phyloP scores from a whole-genome alignment of 208 protist genomes.

The Wallacemonas collosoma region DNA sequence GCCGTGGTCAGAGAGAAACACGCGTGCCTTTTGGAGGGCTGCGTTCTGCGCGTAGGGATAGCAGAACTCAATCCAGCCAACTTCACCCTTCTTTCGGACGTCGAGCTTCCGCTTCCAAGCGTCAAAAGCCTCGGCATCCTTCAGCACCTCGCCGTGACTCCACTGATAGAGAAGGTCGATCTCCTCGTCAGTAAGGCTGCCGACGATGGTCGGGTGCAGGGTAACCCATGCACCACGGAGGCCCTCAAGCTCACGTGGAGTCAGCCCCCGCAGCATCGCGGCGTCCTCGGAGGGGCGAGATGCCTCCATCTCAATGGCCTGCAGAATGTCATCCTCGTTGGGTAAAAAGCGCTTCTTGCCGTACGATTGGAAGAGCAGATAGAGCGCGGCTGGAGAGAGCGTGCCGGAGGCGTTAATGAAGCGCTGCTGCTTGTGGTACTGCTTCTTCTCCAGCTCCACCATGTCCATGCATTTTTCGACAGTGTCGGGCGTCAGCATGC shows the following conservation, averaged over 20 bases:
- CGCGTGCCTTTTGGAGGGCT: conserved; percentile 30
- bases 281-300: conserved; percentile 20
- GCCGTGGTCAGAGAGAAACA: conserved; percentile 12
- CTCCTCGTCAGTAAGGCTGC: conserved; percentile 39
- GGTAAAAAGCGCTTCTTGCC: conserved; percentile 25
- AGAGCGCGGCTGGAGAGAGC: conserved; percentile 49
- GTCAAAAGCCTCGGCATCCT: conserved; percentile 21
- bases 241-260: conserved; percentile 40
- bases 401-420: conserved; percentile 39
- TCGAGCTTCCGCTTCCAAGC: conserved; percentile 45
- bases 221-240: conserved; percentile 52
- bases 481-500: conserved; percentile 29
- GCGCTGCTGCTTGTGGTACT: conserved; percentile 31
- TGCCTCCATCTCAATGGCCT: conserved; percentile 23
- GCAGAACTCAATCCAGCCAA: conserved; percentile 72
- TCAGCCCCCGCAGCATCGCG: conserved; percentile 30
- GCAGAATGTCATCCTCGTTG: conserved; percentile 25
- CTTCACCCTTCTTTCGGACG: conserved; percentile 24
- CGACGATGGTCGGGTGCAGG: conserved; percentile 44
- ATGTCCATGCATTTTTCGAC: conserved; percentile 17
- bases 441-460: conserved; percentile 26
- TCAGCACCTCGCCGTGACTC: conserved; percentile 34
- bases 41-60: conserved; percentile 55
- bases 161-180: conserved; percentile 53
- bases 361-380: conserved; percentile 32